phyloP scores from a whole-genome alignment of 2,329 filamentous ascomycete genomes.

The Calycina herbarum region DNA sequence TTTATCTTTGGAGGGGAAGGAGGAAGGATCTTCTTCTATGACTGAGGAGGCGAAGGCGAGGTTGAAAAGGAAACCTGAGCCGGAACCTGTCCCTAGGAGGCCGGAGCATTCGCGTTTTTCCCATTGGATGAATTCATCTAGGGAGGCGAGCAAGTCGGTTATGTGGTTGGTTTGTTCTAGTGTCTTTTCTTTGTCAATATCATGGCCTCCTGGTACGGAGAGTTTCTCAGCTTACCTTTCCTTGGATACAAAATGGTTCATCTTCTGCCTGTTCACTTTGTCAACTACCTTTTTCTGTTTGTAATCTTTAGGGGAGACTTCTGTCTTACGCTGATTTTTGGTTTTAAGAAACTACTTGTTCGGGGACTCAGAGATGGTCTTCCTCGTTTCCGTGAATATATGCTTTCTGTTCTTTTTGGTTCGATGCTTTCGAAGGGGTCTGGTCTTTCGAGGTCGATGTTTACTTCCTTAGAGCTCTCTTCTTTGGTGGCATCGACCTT shows the following conservation, averaged over 20 bases:
- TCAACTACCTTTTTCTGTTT: neutral
- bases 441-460: neutral
- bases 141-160: constrained; percentile 1
- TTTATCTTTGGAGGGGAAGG: neutral
- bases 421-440: neutral
- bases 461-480: neutral
- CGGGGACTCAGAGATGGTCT: neutral
- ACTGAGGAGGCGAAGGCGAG: neutral
- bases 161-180: neutral
- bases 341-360: constrained; percentile 2
- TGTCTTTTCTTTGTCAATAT: neutral
- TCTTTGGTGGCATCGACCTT: neutral
- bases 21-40: neutral
- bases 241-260: constrained; percentile 1
- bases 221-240: neutral
- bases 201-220: neutral
- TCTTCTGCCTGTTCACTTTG: neutral
- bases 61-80: neutral
- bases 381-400: neutral
- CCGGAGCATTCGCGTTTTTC: constrained; percentile 5
- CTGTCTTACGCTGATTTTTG: neutral
- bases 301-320: too few species aligned
- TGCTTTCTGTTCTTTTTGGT: neutral
- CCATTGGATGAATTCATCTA: neutral
- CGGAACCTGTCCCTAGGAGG: neutral